phyloP scores from a whole-genome alignment of 1,284 basidiomycete species.

The Phylloboletellus chloephorus region DNA sequence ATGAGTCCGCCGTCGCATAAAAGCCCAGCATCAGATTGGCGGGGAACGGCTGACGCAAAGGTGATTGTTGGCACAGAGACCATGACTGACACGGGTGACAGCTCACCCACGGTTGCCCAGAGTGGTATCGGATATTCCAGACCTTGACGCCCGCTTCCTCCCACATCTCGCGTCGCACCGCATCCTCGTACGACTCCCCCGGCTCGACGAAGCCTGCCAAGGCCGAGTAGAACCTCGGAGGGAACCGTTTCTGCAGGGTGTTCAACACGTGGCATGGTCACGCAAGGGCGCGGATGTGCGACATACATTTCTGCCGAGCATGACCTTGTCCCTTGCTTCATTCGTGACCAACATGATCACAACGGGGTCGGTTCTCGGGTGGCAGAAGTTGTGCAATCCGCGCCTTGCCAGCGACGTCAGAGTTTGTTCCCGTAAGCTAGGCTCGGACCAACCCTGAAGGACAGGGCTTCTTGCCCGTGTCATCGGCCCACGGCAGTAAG shows the following conservation, averaged over 20 bases:
- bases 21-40: conserved; percentile 91
- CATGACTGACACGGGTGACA: not conserved
- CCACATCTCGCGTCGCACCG: conserved; percentile 88
- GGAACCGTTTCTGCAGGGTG: conserved; percentile 56
- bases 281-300: not conserved
- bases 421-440: conserved; percentile 8
- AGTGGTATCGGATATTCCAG: conserved; percentile 83
- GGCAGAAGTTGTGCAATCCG: conserved; percentile 84
- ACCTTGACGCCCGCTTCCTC: conserved; percentile 92
- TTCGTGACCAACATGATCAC: conserved; percentile 90
- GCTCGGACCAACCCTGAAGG: conserved; percentile 51
- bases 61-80: conserved; percentile 1
- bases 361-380: conserved; percentile 85
- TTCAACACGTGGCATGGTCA: conserved; percentile 3
- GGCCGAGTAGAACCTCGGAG: conserved; percentile 76
- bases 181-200: conserved; percentile 93
- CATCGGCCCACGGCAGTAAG: conserved; percentile 65
- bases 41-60: conserved; percentile 64
- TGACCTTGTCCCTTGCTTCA: conserved; percentile 71
- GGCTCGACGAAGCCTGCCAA: conserved; percentile 90
- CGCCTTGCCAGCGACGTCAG: conserved; percentile 42
- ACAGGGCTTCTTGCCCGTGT: conserved; percentile 57
- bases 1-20: conserved; percentile 71
- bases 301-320: conserved; percentile 82
- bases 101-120: conserved; percentile 77